Evolutionary conservation across 768 basidiomycete genomes (phyloP), one percentile per base, ranked within the genome.

Genomic region (Leucosporidium creatinivorum): DNA sequence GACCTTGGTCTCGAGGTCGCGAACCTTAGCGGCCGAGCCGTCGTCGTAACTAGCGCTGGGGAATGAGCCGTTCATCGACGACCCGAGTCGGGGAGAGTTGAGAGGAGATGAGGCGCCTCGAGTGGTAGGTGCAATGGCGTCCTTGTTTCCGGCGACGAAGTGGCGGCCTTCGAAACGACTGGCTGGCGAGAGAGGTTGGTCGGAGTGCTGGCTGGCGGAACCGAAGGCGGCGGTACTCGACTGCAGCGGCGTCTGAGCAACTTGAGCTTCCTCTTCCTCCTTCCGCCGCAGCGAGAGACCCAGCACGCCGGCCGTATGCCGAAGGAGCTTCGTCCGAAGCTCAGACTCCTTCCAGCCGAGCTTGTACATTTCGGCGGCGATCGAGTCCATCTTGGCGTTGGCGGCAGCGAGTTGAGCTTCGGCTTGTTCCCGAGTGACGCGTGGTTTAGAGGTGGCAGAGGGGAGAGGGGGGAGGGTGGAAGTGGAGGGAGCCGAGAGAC

Each of bases 231-330:
- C 7, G 31, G 50, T 44, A 44, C 13, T 44, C 51, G 51, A 52
- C 51, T 23, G 51, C 51, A 26, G 17, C 51, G 51, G n/a, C 21
- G 26, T 23, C 9, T 26, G 51, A 7, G 23, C 51, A 39, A 28
- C 48, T 15, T 2, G 30, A 4, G 30, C 28, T 6, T 68, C 63
- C 18, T 69, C 69, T 23, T 73, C 72, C 78, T 90, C 89, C 78
- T 88, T 82, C 69, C 79, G 83, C 54, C 85, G 83, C 21, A 91
- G 82, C 4, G 87, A 85, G 66, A 84, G 81, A 47, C 87, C 86
- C 19, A 93, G 84, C 1, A 93, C 89, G 1, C 85, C 88, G 0
- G 91, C 87, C 21, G 89, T 86, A 75, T 93, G 91, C 76, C 90
- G 88, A 64, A 91, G 82, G 13, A 93, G 79, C 62, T 81, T 83